A percentile compares a stretch with the other conserved stretches of the same genome.
Conservation (phyloP, 345 rosid genomes). For the Melastoma malabathricum region DNA sequence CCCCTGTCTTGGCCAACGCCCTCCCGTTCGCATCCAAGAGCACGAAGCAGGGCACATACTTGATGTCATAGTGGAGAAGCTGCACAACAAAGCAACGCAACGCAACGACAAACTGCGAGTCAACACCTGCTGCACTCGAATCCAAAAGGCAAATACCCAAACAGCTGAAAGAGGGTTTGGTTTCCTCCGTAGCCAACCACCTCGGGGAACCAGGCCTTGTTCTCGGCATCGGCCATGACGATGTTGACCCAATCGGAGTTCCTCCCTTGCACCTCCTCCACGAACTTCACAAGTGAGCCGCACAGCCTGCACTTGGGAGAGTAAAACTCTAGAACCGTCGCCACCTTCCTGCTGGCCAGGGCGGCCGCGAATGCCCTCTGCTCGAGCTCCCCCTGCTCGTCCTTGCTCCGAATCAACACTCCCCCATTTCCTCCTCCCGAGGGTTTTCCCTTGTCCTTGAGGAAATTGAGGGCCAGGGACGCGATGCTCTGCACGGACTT, state of each 20-base stretch:
- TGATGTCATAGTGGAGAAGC: slow-evolving; percentile 85
- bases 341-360: slow-evolving; percentile 62
- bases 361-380: slow-evolving; percentile 78
- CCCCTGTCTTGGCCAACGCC: slow-evolving; percentile 75
- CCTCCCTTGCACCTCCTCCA: slow-evolving; percentile 53
- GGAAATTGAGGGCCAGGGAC: slow-evolving; percentile 40
- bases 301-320: slow-evolving; percentile 85
- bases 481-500: slow-evolving; percentile 57
- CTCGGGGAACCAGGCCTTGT: slow-evolving; percentile 93
- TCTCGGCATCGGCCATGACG: slow-evolving; percentile 91
- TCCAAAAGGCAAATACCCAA: not conserved
- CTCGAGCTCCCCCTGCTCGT: slow-evolving; percentile 82
- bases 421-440: not conserved
- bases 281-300: slow-evolving; percentile 57
- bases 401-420: slow-evolving; percentile 17
- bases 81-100: slow-evolving; percentile 17
- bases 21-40: slow-evolving; percentile 70
- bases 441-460: slow-evolving; percentile 16
- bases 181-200: too few relatives aligned
- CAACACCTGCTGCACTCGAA: not conserved
- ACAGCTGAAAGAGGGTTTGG: not conserved
- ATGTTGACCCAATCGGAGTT: slow-evolving; percentile 66
- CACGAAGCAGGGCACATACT: slow-evolving; percentile 87
- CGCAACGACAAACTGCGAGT: not conserved
- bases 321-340: slow-evolving; percentile 77